Evolutionary conservation across 2,329 filamentous ascomycete genomes (phyloP), one percentile per base, ranked within the genome.

Genomic region (Hypoxylon sp.): DNA sequence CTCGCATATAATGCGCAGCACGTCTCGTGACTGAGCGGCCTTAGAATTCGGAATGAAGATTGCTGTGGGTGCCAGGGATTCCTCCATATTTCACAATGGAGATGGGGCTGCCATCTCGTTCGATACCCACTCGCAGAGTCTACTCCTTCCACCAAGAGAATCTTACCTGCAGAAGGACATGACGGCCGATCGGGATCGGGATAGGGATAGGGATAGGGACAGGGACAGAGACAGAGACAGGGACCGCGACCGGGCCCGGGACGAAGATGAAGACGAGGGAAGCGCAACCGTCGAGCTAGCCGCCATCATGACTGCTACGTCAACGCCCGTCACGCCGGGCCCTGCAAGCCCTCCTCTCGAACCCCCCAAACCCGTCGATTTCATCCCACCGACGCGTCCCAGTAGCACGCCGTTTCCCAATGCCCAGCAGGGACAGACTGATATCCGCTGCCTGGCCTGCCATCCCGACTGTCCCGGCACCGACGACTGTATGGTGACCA

Each of bases 391-490:
- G 3, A 78, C 79, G 4, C 78, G 83, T 48, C 83, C 83, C 15
- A 86, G 83, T 69, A 86, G 83, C 72, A 86, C 83, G 1, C 83
- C 83, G 1, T 86, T 86, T 53, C 81, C 82, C 3, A 80, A 83
- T 55, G 80, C 79, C 46, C 82, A 85, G 46, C 78, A 78, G 49
- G 78, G 80, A 23, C 76, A 73, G 53, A 73, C 75, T 21, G 77
- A 78, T 33, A 72, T 80, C 35, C 73, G 74, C 41, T 79, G 74
- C 51, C 65, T 75, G 52, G 73, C 72, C 26, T 77, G 73, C 54
- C 75, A 76, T n/a, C 67, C 72, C 11, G 70, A 73, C 38, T 69
- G 68, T 53, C 50, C 67, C 38, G 67, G 70, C 27, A 60, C 67
- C 18, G 67, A 71, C 24, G 64, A 67, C 48, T 66, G 69, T 46